phyloP scores from a whole-genome alignment of 2,329 filamentous ascomycete species.

The Penicillium sp. region DNA sequence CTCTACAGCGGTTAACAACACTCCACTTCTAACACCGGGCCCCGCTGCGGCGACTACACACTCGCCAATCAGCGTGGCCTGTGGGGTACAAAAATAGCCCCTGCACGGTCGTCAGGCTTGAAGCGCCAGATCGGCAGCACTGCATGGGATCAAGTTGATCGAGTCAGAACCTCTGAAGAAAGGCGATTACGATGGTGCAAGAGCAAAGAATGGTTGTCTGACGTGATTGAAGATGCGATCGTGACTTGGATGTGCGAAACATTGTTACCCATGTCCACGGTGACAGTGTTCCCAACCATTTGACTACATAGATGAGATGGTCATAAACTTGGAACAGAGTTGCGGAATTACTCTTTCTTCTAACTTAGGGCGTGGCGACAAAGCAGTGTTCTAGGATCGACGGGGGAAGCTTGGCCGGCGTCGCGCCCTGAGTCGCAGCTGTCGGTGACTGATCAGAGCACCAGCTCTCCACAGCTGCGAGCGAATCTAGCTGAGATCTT shows the following conservation, averaged over 20 bases:
- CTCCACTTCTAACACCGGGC: not conserved
- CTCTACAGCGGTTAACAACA: not conserved
- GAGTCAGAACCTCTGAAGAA: not conserved
- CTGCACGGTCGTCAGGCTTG: not conserved
- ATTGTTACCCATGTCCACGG: not conserved
- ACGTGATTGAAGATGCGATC: not conserved
- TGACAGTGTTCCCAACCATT: not conserved
- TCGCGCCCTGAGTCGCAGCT: conserved; percentile 2
- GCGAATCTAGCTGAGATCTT: not conserved
- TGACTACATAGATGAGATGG: not conserved
- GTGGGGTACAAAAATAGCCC: not conserved
- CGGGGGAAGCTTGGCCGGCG: conserved; percentile 2
- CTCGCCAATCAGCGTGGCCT: not conserved
- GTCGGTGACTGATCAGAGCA: not conserved
- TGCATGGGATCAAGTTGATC: not conserved
- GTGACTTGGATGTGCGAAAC: not conserved
- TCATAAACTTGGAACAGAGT: not conserved
- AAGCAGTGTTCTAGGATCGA: not conserved
- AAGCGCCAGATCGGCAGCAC: not conserved
- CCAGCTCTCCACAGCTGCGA: not conserved
- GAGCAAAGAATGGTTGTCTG: not conserved
- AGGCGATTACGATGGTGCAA: no score
- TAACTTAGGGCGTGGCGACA: not conserved
- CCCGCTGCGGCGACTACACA: not conserved
- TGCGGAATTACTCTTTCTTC: not conserved